Evolutionary conservation across 2,329 filamentous ascomycete genomes (phyloP).

Genomic region (Stachybotrys chartarum): DNA sequence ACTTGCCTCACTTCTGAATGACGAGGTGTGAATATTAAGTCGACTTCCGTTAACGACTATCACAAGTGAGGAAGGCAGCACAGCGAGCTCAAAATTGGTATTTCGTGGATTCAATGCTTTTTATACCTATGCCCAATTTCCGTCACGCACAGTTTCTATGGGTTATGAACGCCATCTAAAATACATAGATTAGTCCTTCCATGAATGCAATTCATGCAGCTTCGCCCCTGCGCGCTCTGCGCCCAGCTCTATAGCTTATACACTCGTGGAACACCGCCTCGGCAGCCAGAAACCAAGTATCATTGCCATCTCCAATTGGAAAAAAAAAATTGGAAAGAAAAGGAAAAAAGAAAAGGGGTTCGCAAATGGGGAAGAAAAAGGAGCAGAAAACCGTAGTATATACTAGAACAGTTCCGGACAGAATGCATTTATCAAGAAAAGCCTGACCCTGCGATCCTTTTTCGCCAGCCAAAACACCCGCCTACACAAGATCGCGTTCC

Average conservation of each 20-base stretch:
- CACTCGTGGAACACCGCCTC: constrained; percentile 17
- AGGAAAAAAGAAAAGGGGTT: constrained; percentile 1
- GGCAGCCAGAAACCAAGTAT: constrained; percentile 22
- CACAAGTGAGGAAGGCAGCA: too few species aligned
- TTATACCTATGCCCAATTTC: constrained; percentile 7
- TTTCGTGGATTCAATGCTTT: background rate
- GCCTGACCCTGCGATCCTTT: constrained; percentile 21
- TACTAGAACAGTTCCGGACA: constrained; percentile 15
- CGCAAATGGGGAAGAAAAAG: constrained; percentile 6
- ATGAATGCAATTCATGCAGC: constrained; percentile 26
- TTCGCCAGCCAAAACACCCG: constrained; percentile 20
- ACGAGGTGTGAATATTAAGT: too few species aligned
- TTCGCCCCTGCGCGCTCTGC: constrained; percentile 25
- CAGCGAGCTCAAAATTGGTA: background rate
- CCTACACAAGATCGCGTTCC: constrained; percentile 7
- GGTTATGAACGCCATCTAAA: constrained; percentile 30
- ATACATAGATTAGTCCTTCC: constrained; percentile 33
- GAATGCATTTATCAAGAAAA: constrained; percentile 10
- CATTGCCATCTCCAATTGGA: constrained; percentile 22
- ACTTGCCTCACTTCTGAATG: background rate
- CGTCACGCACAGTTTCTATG: constrained; percentile 32
- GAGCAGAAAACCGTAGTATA: constrained; percentile 10
- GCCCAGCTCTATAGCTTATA: constrained; percentile 29
- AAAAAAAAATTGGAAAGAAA: constrained; percentile 6
- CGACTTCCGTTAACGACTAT: too few species aligned